These are phyloP conservation scores for Scheffersomyces stipitis DNA, from an alignment of 805 yeast genomes.

Conservation along the genomic window DNA sequence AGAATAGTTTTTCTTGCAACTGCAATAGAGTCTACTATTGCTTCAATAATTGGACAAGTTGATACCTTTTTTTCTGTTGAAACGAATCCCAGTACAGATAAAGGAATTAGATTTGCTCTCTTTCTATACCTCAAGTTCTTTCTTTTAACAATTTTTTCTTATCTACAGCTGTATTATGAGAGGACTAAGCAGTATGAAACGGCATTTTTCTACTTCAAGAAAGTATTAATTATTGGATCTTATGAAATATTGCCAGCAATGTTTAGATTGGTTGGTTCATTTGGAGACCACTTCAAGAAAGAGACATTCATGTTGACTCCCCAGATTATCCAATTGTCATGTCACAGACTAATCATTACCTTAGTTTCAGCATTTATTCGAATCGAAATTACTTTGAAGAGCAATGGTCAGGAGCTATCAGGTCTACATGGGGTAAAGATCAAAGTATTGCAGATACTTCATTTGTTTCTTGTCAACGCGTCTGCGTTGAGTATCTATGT, in stretches of 20 bases:
- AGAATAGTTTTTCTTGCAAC: neutral
- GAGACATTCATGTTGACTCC: neutral
- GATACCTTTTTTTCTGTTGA: neutral
- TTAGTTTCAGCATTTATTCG: neutral
- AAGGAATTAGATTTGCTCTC: neutral
- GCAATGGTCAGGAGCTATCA: neutral
- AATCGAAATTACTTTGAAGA: neutral
- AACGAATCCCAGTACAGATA: too few relatives aligned
- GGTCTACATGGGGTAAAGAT: neutral
- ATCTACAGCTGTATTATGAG: neutral
- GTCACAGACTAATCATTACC: neutral
- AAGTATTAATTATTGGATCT: neutral
- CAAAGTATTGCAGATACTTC: neutral
- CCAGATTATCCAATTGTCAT: neutral
- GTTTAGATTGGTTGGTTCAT: neutral
- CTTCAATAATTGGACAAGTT: neutral
- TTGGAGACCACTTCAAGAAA: neutral
- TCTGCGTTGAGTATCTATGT: neutral
- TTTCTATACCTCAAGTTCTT: neutral
- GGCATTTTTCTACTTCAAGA: neutral
- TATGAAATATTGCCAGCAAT: neutral
- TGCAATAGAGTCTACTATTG: neutral
- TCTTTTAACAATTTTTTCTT: neutral
- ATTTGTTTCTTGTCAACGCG: neutral
- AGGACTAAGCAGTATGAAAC: neutral